phyloP scores from a whole-genome alignment of 805 yeast genomes.

The Wickerhamomyces bovis region DNA sequence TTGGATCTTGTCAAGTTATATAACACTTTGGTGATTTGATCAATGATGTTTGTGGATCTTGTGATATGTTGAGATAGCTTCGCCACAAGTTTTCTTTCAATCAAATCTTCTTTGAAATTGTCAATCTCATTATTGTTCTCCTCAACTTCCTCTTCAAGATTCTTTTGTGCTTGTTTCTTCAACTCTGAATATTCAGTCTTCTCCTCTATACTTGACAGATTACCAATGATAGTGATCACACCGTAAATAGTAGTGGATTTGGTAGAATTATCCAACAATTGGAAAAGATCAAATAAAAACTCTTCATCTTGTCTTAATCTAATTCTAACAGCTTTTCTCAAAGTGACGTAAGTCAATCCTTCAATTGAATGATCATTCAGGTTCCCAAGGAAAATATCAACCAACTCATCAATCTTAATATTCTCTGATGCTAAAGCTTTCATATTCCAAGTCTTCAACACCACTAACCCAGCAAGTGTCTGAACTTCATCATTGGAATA shows the following conservation, averaged over 20 bases:
- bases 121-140: slow-evolving; percentile 9
- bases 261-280: slow-evolving; percentile 16
- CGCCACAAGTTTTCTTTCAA: slow-evolving; percentile 18
- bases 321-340: slow-evolving; percentile 33
- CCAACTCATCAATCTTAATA: slow-evolving; percentile 26
- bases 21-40: slow-evolving; percentile 27
- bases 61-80: slow-evolving; percentile 7
- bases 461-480: slow-evolving; percentile 36
- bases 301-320: slow-evolving; percentile 32
- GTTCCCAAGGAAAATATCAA: slow-evolving; percentile 23
- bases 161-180: slow-evolving; percentile 27
- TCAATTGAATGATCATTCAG: slow-evolving; percentile 30
- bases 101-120: slow-evolving; percentile 15
- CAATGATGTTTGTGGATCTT: slow-evolving; percentile 17
- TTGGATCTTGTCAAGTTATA: slow-evolving; percentile 26
- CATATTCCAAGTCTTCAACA: slow-evolving; percentile 55
- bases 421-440: slow-evolving; percentile 26
- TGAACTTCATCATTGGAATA: slow-evolving; percentile 18
- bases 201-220: slow-evolving; percentile 24
- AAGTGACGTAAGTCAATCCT: slow-evolving; percentile 44
- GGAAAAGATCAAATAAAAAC: slow-evolving; percentile 27
- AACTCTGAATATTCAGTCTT: slow-evolving; percentile 24
- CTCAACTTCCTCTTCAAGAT: slow-evolving; percentile 14
- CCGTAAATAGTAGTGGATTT: slow-evolving; percentile 25
- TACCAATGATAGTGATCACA: slow-evolving; percentile 27